A percentile compares a stretch with the other conserved stretches of the same genome.
Conservation (phyloP, 2,329 filamentous ascomycete species). For the Verticillium isaacii region DNA sequence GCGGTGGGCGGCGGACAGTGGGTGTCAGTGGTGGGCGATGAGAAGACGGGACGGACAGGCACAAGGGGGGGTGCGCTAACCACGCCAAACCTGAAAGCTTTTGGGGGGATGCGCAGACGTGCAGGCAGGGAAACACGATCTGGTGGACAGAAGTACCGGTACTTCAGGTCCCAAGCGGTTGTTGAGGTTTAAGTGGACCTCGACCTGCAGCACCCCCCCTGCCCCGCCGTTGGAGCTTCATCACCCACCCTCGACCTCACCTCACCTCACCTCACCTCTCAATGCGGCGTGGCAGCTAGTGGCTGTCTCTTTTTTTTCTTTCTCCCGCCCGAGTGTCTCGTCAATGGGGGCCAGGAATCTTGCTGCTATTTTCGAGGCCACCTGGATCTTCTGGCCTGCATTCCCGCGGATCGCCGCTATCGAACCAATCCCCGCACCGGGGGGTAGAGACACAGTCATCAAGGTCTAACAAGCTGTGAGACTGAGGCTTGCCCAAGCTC, state of each 20-base stretch:
- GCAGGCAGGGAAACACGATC: slow-evolving; percentile 5
- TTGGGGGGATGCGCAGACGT: neutral
- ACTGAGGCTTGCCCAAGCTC: neutral
- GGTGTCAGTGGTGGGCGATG: neutral
- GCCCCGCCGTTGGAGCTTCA: neutral
- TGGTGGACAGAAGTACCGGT: slow-evolving; percentile 10
- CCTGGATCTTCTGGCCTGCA: neutral
- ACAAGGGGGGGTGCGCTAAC: neutral
- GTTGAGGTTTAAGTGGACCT: slow-evolving; percentile 16
- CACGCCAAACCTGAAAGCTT: neutral
- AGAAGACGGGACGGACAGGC: neutral
- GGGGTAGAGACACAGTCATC: neutral
- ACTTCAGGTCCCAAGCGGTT: slow-evolving; percentile 4
- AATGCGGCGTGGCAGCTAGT: neutral
- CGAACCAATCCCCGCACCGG: neutral
- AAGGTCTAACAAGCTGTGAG: neutral
- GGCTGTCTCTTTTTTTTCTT: neutral
- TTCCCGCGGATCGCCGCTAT: neutral
- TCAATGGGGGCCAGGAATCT: neutral
- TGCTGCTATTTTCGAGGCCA: neutral
- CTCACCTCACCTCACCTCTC: neutral
- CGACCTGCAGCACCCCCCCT: neutral
- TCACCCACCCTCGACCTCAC: neutral
- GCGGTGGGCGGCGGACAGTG: neutral
- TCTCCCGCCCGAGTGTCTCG: neutral